Evolutionary conservation across 78 protist species (phyloP).

Genomic region (Tieghemostelium lacteum): DNA sequence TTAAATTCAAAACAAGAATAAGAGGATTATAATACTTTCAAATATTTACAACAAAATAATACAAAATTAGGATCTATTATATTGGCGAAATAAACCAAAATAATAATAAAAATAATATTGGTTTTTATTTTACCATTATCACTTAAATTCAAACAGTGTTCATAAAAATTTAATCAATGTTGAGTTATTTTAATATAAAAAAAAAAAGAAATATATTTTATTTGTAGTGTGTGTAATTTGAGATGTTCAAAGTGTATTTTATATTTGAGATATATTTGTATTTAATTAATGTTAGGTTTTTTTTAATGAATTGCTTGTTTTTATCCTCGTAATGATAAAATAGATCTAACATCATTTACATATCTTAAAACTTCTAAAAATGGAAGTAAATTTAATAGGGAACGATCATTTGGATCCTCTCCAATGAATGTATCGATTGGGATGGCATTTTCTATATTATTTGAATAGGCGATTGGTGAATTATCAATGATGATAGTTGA

Average conservation of each 20-base stretch:
- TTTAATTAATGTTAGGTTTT: no score
- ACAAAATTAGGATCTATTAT: background rate
- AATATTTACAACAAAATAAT: no score
- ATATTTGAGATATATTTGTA: no score
- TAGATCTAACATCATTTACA: constrained; percentile 87
- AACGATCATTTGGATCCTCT: constrained; percentile 74
- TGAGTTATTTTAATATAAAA: no score
- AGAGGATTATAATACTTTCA: background rate
- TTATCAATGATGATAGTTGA: constrained; percentile 87
- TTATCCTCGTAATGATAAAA: constrained; percentile 56
- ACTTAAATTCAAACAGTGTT: background rate
- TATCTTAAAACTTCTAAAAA: constrained; percentile 81
- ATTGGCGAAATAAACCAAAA: background rate
- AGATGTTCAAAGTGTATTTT: no score
- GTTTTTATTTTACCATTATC: background rate
- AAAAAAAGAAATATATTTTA: no score
- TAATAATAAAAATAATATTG: background rate
- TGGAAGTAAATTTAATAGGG: constrained; percentile 81
- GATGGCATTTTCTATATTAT: constrained; percentile 85
- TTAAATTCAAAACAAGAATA: background rate
- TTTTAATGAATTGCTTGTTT: background rate
- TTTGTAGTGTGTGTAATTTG: no score
- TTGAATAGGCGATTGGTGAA: constrained; percentile 82
- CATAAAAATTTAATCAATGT: no score
- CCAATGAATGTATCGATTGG: constrained; percentile 87